Base-by-base conservation (phyloP, 306 rosid genomes). In the Begonia fuchsioides region DNA sequence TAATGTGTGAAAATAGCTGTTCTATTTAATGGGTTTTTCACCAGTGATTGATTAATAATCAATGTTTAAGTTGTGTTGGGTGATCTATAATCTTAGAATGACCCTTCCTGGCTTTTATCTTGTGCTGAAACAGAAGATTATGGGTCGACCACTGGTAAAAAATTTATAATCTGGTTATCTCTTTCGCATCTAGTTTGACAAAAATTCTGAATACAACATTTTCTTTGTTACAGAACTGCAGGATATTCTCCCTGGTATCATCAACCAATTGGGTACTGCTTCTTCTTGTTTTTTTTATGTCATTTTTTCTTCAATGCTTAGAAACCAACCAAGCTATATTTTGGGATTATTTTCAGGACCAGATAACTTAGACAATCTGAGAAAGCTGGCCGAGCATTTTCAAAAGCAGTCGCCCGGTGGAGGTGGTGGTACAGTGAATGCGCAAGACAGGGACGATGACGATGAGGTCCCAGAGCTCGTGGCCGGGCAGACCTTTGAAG, bases 391-490 rank as follows among this genome's bases (percentile, higher is more conserved):
- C 0, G 95, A 88, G 71, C 95, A 84, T 57, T 84, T 84, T 54
- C 88, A 88, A 70, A 81, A 74, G 82, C 93, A 83, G 58, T 63
- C 79, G 55, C 87, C 93, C 18, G 86, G 79, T 51, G 93, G 60
- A 4, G 93, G 69, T 13, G 76, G 62, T 8, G 79, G 58, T 43
- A 68, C 72, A 16, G 15, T 67, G 16, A 9, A 71, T 1, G 74
- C 61, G 1, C 75, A 68, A 55, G 86, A 78, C 44, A 85, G 80
- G 0, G 32, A 26, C 43, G 87, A 86, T 1, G 96, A 87, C 6
- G 96, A 87, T 1, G 77, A 71, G 3, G 97, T 88, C 44, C 93
- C 97, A 0, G 90, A 84, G 17, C 96, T 88, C 54, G 96, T 88
- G 5, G 72, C 80, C 2, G 96, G 93, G 16, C 72, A 83, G 81